Evolutionary conservation across 2,329 filamentous ascomycete species (phyloP).

Genomic region (Aspergillus alliaceus): DNA sequence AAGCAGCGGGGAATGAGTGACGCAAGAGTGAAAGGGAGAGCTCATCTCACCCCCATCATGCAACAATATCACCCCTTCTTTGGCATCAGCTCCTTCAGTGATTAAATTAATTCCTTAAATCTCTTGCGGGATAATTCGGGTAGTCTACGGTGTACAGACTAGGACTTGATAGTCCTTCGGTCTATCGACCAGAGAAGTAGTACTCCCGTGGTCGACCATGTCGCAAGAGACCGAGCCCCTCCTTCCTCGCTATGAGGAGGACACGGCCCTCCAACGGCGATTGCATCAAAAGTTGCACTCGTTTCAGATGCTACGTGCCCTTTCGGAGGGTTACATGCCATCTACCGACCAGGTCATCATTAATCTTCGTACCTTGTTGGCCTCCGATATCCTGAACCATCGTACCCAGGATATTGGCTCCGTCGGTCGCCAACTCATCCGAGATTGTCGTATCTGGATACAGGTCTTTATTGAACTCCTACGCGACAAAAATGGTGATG

Average conservation of each 20-base stretch:
- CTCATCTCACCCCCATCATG: slow-evolving; percentile 4
- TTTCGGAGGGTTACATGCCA: slow-evolving; percentile 85
- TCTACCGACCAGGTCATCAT: slow-evolving; percentile 80
- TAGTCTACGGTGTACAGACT: neutral
- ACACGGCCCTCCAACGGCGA: slow-evolving; percentile 73
- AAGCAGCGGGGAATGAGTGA: slow-evolving; percentile 20
- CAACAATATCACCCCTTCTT: slow-evolving; percentile 3
- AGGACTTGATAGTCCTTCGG: neutral
- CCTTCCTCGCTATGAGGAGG: slow-evolving; percentile 72
- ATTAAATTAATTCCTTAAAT: neutral
- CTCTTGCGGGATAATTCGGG: neutral
- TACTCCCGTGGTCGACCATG: slow-evolving; percentile 17
- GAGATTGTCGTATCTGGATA: slow-evolving; percentile 71
- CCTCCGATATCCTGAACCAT: slow-evolving; percentile 75
- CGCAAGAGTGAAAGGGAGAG: slow-evolving; percentile 5
- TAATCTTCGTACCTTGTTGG: slow-evolving; percentile 76
- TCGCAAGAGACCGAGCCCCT: slow-evolving; percentile 71
- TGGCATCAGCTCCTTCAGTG: neutral
- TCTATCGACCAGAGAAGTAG: neutral
- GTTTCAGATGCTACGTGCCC: slow-evolving; percentile 84
- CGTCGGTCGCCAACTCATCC: slow-evolving; percentile 71
- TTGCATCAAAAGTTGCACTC: slow-evolving; percentile 88
- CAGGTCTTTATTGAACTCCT: slow-evolving; percentile 79
- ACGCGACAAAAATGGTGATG: slow-evolving; percentile 75
- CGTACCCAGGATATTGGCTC: slow-evolving; percentile 73